Evolutionary conservation across 352 stramenopile species (phyloP).

Genomic region (Globisporangium camurandrum): DNA sequence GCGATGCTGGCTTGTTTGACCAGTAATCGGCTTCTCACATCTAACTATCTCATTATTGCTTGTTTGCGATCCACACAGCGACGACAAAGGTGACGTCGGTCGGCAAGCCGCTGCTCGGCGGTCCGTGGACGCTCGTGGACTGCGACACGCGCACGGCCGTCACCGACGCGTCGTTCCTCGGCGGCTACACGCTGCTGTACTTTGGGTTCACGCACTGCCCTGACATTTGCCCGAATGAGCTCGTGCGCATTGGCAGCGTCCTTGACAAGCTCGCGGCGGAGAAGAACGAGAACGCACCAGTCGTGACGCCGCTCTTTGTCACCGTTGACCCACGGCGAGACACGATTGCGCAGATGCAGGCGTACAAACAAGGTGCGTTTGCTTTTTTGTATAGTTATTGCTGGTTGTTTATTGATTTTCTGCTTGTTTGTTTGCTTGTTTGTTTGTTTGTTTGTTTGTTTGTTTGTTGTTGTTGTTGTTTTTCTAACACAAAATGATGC

Average conservation of each 20-base stretch:
- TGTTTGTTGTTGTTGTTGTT: no score
- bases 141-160: constrained; percentile 77
- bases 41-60: no score
- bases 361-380: constrained; percentile 88
- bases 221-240: constrained; percentile 99
- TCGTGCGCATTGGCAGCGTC: constrained; percentile 96
- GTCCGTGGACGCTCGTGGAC: constrained; percentile 91
- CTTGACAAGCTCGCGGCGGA: constrained; percentile 88
- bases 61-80: constrained; percentile 18
- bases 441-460: no score
- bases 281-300: constrained; percentile 33
- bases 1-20: no score
- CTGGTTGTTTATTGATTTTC: background rate
- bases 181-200: constrained; percentile 97
- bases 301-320: constrained; percentile 94
- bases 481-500: no score
- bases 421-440: no score
- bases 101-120: constrained; percentile 88
- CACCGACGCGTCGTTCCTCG: constrained; percentile 88
- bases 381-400: background rate
- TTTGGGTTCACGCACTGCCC: constrained; percentile 99
- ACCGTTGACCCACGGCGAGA: constrained; percentile 97
- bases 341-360: constrained; percentile 93
- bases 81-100: constrained; percentile 85
- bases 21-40: no score